Percentiles rank a stretch among this genome's conserved stretches.
Conservation (phyloP, 371 early-diverging fungal species). For the Cokeromyces recurvatus region DNA sequence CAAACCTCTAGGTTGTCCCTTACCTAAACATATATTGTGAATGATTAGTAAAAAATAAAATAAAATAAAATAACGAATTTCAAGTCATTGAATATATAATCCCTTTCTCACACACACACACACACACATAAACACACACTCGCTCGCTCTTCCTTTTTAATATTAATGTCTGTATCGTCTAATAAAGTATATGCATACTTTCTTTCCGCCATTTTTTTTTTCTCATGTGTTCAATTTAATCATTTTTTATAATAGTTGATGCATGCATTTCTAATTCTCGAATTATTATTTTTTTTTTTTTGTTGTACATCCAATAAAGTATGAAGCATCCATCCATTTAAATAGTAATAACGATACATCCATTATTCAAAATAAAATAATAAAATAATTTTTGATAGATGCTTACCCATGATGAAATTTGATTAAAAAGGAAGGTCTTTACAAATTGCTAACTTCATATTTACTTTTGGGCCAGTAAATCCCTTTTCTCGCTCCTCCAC, state of each 20-base stretch:
- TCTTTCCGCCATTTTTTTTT: neutral
- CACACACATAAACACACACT: no score
- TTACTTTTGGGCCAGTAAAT: slow-evolving; percentile 13
- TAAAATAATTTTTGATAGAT: neutral
- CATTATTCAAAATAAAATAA: no score
- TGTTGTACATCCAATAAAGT: neutral
- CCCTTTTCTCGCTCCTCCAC: neutral
- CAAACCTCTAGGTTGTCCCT: slow-evolving; percentile 96
- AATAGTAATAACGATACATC: neutral
- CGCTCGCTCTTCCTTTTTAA: neutral
- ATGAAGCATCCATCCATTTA: slow-evolving; percentile 12
- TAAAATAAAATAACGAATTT: no score
- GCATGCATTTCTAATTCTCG: no score
- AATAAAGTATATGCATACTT: neutral
- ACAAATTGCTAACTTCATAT: slow-evolving; percentile 14
- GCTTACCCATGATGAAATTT: slow-evolving; percentile 28
- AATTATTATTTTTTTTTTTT: neutral
- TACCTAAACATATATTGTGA: no score
- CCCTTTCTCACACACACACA: no score
- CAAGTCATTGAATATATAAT: no score
- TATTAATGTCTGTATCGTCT: no score
- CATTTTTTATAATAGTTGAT: no score
- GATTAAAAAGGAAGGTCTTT: slow-evolving; percentile 27
- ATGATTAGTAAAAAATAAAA: no score
- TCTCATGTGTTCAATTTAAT: no score